Conservation (phyloP, 1,284 basidiomycete genomes). For the Omphalotus olearius region DNA sequence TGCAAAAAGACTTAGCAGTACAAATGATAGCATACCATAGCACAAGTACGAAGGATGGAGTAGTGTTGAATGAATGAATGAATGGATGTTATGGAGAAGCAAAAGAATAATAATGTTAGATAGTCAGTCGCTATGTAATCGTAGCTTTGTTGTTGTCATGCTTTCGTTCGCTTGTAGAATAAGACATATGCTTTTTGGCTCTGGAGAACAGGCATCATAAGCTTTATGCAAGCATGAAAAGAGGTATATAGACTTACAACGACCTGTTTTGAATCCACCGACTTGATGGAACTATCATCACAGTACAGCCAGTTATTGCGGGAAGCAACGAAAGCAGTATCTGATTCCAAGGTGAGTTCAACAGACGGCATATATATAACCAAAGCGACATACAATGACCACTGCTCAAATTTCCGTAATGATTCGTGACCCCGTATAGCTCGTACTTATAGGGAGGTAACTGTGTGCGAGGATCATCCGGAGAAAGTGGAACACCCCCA, state of each 20-base stretch:
- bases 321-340: slow-evolving; percentile 82
- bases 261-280: slow-evolving; percentile 74
- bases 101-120: slow-evolving; percentile 12
- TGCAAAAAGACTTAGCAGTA: no score
- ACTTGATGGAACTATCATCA: slow-evolving; percentile 78
- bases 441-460: slow-evolving; percentile 85
- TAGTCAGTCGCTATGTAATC: neutral
- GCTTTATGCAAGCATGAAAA: slow-evolving; percentile 10
- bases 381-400: slow-evolving; percentile 78
- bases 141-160: slow-evolving; percentile 30
- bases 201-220: slow-evolving; percentile 33
- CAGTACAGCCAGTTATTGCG: slow-evolving; percentile 83
- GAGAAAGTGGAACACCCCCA: slow-evolving; percentile 34
- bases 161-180: slow-evolving; percentile 75
- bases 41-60: no score
- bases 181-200: slow-evolving; percentile 85
- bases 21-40: no score
- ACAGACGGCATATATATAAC: neutral
- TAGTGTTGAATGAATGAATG: no score
- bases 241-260: slow-evolving; percentile 56
- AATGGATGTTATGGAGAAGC: slow-evolving; percentile 9
- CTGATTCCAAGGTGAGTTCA: slow-evolving; percentile 33
- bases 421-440: slow-evolving; percentile 88
- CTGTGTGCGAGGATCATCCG: slow-evolving; percentile 76
- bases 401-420: slow-evolving; percentile 85